phyloP scores from a whole-genome alignment of 1,284 basidiomycete species.

The Boletus albobrunnescens region DNA sequence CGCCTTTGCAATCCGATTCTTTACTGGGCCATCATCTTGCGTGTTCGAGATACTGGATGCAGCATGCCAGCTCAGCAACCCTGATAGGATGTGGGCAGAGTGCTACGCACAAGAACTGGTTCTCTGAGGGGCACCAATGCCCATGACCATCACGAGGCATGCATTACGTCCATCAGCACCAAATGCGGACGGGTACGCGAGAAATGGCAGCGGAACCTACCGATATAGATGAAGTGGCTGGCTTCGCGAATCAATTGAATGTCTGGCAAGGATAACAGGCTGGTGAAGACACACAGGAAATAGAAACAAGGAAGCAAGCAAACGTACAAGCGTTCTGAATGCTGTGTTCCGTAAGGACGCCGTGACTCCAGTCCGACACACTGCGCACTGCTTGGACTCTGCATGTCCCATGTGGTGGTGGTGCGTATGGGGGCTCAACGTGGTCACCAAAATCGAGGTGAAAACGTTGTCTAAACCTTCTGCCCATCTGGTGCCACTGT shows the following conservation, averaged over 20 bases:
- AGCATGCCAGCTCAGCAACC: constrained; percentile 13
- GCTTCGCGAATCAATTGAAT: constrained; percentile 80
- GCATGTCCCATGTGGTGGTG: constrained; percentile 47
- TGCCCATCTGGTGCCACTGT: constrained; percentile 56
- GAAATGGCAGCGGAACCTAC: constrained; percentile 38
- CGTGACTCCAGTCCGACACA: constrained; percentile 89
- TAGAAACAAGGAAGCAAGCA: constrained; percentile 1
- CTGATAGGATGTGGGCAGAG: not conserved
- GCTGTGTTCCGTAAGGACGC: constrained; percentile 79
- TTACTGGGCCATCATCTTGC: constrained; percentile 58
- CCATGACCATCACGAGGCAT: constrained; percentile 11
- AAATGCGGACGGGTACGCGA: not conserved
- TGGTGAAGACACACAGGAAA: constrained; percentile 6
- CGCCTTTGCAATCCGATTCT: constrained; percentile 80
- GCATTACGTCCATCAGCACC: constrained; percentile 8
- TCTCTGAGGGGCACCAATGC: constrained; percentile 50
- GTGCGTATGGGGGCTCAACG: constrained; percentile 39
- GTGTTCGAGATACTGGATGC: constrained; percentile 71
- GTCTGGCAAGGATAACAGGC: constrained; percentile 43
- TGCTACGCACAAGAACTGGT: constrained; percentile 84
- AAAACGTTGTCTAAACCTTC: constrained; percentile 59
- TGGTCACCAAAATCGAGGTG: constrained; percentile 35
- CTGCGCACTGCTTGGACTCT: constrained; percentile 78
- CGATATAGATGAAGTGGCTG: constrained; percentile 87
- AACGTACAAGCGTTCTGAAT: constrained; percentile 83